A percentile compares a stretch with the other conserved stretches of the same genome.
Conservation (phyloP, 495 filamentous ascomycete species). For the Xylaria scruposa region DNA sequence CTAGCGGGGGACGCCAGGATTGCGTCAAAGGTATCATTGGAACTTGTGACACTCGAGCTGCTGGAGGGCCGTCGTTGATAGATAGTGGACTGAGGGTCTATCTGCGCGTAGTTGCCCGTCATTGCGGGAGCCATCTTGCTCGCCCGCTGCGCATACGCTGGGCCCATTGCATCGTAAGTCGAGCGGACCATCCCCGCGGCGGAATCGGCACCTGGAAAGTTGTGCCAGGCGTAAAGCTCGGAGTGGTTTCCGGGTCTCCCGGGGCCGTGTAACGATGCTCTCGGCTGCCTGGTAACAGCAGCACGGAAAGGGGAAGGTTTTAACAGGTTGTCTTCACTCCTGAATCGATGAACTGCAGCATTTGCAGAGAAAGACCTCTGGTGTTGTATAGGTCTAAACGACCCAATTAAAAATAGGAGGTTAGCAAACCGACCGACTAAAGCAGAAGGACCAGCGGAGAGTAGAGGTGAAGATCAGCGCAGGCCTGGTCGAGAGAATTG, state of each 20-base stretch:
- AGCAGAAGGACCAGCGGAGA: slow-evolving; percentile 27
- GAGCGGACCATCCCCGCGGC: slow-evolving; percentile 30
- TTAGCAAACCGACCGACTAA: slow-evolving; percentile 32
- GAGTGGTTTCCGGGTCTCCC: slow-evolving; percentile 28
- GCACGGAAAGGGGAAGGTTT: slow-evolving; percentile 20
- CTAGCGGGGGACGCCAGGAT: slow-evolving; percentile 40
- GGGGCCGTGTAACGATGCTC: slow-evolving; percentile 26
- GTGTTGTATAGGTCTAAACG: slow-evolving; percentile 30
- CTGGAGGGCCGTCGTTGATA: slow-evolving; percentile 36
- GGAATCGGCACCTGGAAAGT: not conserved
- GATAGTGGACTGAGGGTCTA: slow-evolving; percentile 34
- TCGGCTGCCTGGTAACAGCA: not conserved
- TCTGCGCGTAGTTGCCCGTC: slow-evolving; percentile 41
- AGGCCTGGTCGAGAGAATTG: slow-evolving; percentile 9
- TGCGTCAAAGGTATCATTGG: slow-evolving; percentile 41
- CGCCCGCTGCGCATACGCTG: slow-evolving; percentile 30
- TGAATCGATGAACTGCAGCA: slow-evolving; percentile 26
- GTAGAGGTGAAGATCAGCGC: slow-evolving; percentile 36
- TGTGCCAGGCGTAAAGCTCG: slow-evolving; percentile 30
- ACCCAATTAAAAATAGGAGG: slow-evolving; percentile 28
- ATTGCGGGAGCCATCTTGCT: slow-evolving; percentile 32
- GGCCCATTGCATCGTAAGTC: slow-evolving; percentile 30
- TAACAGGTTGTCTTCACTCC: slow-evolving; percentile 30
- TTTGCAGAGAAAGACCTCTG: slow-evolving; percentile 34
- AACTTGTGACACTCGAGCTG: slow-evolving; percentile 39